Evolutionary conservation across 371 early-diverging fungal genomes (phyloP).

Genomic region (Mortierella sp.): DNA sequence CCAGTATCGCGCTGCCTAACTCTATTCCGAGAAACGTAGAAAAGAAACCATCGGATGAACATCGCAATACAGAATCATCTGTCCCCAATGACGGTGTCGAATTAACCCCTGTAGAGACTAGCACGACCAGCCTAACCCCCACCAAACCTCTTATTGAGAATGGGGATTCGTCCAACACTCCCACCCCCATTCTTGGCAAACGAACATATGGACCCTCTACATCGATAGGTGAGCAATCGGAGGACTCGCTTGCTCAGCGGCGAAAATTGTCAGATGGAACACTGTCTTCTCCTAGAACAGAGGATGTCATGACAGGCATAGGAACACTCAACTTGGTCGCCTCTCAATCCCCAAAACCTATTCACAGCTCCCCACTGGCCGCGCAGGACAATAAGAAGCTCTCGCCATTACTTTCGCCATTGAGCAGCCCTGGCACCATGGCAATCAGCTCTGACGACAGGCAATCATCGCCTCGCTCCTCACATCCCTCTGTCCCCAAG

Average conservation of each 20-base stretch:
- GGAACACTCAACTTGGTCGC: constrained; percentile 8
- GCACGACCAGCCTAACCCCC: neutral
- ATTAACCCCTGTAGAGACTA: neutral
- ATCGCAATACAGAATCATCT: neutral
- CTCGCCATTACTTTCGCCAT: constrained; percentile 28
- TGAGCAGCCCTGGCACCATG: constrained; percentile 16
- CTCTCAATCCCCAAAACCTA: constrained; percentile 16
- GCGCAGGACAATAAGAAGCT: neutral
- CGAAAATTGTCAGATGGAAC: constrained; percentile 46
- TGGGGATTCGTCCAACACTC: neutral
- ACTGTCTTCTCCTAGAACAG: constrained; percentile 28
- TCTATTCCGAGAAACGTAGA: neutral
- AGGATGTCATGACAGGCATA: constrained; percentile 15
- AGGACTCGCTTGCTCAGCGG: constrained; percentile 28
- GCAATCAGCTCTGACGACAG: neutral
- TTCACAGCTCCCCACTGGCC: constrained; percentile 10
- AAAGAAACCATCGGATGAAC: neutral
- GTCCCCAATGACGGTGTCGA: neutral
- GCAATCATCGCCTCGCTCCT: neutral
- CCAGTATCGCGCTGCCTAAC: constrained; percentile 18
- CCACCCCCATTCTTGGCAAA: constrained; percentile 42
- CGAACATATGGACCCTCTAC: constrained; percentile 25
- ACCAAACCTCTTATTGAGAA: neutral
- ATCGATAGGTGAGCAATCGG: constrained; percentile 8
- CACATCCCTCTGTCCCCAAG: constrained; percentile 7